These are phyloP conservation scores for Thalassiosira hispida DNA, from an alignment of 352 stramenopile species.

Conservation along the genomic window DNA sequence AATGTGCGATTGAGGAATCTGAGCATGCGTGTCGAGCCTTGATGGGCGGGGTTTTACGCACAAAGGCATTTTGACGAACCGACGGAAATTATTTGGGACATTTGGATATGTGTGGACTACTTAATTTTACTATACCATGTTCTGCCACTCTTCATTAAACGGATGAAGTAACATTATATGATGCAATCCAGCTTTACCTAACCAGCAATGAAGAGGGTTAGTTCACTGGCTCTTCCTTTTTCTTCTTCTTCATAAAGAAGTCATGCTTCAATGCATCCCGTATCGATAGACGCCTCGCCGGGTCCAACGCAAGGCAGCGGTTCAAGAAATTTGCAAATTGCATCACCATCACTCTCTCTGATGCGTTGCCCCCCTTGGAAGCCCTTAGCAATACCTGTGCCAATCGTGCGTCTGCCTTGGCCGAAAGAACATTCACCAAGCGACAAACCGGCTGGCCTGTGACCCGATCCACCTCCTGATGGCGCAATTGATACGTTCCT, in stretches of 20 bases:
- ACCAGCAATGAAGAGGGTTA: too few species aligned
- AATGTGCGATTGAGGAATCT: too few species aligned
- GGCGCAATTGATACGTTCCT: conserved; percentile 66
- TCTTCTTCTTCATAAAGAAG: conserved; percentile 72
- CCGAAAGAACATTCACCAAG: conserved; percentile 51
- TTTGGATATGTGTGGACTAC: too few species aligned
- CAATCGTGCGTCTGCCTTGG: conserved; percentile 52
- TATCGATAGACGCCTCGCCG: conserved; percentile 60
- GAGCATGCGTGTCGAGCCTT: too few species aligned
- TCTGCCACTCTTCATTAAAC: too few species aligned
- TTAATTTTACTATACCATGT: too few species aligned
- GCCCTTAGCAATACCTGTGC: conserved; percentile 53
- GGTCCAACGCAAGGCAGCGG: conserved; percentile 77
- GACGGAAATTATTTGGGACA: too few species aligned
- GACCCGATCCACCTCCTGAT: conserved; percentile 73
- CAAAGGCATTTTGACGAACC: too few species aligned
- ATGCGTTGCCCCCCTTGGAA: conserved; percentile 41
- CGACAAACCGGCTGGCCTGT: conserved; percentile 59
- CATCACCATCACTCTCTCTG: conserved; percentile 57
- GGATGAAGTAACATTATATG: too few species aligned
- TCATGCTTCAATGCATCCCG: conserved; percentile 67
- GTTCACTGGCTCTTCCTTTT: too few species aligned
- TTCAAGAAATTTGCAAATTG: conserved; percentile 76
- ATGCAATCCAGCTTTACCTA: too few species aligned
- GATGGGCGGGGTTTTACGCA: too few species aligned